phyloP scores from a whole-genome alignment of 176 grass and related monocot genomes.

The Oryza officinalis region DNA sequence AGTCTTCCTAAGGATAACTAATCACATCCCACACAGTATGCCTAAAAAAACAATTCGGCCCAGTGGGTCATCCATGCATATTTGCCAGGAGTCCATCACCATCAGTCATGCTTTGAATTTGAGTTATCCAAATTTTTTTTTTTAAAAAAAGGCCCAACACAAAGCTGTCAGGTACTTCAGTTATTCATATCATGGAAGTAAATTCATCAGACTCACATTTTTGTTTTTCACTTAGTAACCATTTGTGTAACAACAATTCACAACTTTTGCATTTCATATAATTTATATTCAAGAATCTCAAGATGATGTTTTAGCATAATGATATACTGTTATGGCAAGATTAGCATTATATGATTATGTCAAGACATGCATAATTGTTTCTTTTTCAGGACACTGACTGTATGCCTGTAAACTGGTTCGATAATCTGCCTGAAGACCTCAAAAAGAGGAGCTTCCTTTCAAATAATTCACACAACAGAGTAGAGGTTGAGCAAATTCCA shows the following conservation, averaged over 20 bases:
- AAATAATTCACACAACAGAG: conserved; percentile 24
- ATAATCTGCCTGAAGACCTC: conserved; percentile 47
- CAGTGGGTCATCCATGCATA: neutral
- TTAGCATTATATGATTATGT: neutral
- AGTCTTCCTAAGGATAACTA: neutral
- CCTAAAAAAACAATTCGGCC: neutral
- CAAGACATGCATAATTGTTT: conserved; percentile 19
- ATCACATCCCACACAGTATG: neutral
- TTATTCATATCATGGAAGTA: neutral
- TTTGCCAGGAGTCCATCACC: neutral
- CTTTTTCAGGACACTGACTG: conserved; percentile 71
- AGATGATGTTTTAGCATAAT: neutral
- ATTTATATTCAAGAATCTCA: neutral
- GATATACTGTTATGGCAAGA: neutral
- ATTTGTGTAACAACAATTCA: neutral
- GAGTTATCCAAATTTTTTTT: neutral
- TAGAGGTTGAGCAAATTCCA: conserved; percentile 25
- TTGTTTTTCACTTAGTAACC: neutral
- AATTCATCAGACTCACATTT: neutral
- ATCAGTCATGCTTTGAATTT: neutral
- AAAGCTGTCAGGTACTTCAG: neutral
- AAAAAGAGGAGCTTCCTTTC: conserved; percentile 30
- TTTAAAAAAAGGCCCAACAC: neutral
- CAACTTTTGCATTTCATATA: conserved; percentile 16
- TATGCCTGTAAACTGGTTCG: conserved; percentile 58